These are phyloP conservation scores for Scheffersomyces stipitis DNA, from an alignment of 805 yeast species.

Conservation along the genomic window DNA sequence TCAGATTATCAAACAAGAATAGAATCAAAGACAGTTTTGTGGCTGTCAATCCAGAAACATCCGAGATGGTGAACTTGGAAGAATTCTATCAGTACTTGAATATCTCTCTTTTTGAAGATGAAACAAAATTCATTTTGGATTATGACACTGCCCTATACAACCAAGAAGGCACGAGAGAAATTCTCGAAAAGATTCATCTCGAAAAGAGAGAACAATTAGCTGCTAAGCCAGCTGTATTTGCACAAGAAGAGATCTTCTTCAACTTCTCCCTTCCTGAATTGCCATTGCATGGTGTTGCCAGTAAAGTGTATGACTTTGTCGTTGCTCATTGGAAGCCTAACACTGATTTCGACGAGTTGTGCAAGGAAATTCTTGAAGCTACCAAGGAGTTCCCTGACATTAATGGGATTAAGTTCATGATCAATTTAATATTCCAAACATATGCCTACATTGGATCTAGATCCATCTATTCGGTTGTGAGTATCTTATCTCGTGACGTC, in stretches of 20 bases:
- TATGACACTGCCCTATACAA: conserved; percentile 36
- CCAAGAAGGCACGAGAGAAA: conserved; percentile 23
- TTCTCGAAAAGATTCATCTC: conserved; percentile 23
- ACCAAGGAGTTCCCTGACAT: conserved; percentile 15
- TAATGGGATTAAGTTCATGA: conserved; percentile 37
- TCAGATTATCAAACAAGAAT: conserved; percentile 74
- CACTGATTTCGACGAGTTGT: conserved; percentile 33
- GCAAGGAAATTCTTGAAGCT: conserved; percentile 27
- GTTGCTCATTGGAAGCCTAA: conserved; percentile 41
- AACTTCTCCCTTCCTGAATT: conserved; percentile 34
- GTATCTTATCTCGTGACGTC: conserved; percentile 40
- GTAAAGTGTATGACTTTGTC: conserved; percentile 41
- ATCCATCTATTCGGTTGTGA: conserved; percentile 60
- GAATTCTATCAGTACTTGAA: conserved; percentile 42
- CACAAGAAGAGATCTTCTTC: conserved; percentile 40
- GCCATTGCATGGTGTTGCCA: conserved; percentile 37
- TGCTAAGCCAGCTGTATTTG: conserved; percentile 20
- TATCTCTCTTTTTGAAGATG: conserved; percentile 32
- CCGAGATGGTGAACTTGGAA: conserved; percentile 31
- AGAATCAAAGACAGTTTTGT: conserved; percentile 69
- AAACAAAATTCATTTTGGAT: conserved; percentile 26
- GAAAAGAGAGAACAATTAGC: conserved; percentile 22
- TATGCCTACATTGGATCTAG: conserved; percentile 84
- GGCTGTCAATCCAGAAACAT: conserved; percentile 24
- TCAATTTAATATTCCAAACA: conserved; percentile 65